Evolutionary conservation across 2,329 filamentous ascomycete species (phyloP), one percentile per base, ranked within the genome.

Genomic region (Hypoxylon sp.): DNA sequence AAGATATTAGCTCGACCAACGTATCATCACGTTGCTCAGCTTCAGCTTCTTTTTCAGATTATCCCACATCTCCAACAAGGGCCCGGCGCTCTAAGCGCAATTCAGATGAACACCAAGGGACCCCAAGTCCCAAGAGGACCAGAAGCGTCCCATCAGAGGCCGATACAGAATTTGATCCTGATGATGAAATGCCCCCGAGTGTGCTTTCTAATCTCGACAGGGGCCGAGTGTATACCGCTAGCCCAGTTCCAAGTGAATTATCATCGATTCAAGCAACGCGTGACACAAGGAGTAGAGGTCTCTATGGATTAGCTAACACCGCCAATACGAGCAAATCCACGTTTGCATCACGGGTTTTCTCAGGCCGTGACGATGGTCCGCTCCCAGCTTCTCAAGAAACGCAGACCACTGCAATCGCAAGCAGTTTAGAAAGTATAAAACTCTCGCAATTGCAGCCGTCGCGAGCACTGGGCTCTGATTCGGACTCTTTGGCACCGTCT

Each of bases 391-490:
- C 74, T 9, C 76, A 78, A 47, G 75, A 76, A 11, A 81, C 76
- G 0, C 79, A 83, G 61, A 76, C 78, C 14, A 83, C 81, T 0
- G 52, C 77, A 10, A 71, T 77, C n/a, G 73, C 73, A 10, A 76
- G 70, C 57, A 75, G 69, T 8, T 68, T 74, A 11, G 73, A 72
- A 29, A 73, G 71, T 48, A 22, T 33, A 39, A 74, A 71, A 59
- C 54, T 65, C 8, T 65, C 70, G 19, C 14, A 51, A n/a, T 14
- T 61, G 3, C 59, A 51, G 5, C 19, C 51, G 11, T 48, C 54
- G 17, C 54, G 29, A 31, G 13, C 2, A 17, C 2, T 63, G 14
- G 58, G 63, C 3, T 70, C 71, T 14, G 60, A 73, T 53, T 63
- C 60, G 37, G 68, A 71, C 33, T 76, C 74, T 0, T 64, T 73